Percentiles rank a stretch among this genome's conserved stretches.
Evolutionary conservation across 371 early-diverging fungal genomes (phyloP).

Genomic region (Blakeslea trispora): DNA sequence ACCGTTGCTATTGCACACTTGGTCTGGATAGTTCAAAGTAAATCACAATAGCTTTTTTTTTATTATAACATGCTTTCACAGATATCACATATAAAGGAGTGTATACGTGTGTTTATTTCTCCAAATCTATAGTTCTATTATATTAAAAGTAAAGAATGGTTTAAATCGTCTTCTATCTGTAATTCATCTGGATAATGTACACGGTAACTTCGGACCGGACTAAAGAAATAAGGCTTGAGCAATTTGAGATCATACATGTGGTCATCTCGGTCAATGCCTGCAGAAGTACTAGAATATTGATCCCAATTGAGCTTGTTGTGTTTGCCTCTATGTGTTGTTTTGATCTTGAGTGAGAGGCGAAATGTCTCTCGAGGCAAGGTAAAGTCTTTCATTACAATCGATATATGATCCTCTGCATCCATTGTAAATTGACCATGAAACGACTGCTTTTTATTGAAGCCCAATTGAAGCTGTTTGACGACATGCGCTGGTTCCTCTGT

Average conservation of each 20-base stretch:
- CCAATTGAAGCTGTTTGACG: slow-evolving; percentile 32
- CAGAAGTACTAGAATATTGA: slow-evolving; percentile 39
- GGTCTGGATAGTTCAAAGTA: slow-evolving; percentile 31
- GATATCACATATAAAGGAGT: too few species aligned
- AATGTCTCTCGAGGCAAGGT: slow-evolving; percentile 43
- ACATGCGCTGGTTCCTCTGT: slow-evolving; percentile 58
- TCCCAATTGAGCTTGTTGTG: slow-evolving; percentile 72
- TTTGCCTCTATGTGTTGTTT: slow-evolving; percentile 58
- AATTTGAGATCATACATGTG: slow-evolving; percentile 38
- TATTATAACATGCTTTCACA: too few species aligned
- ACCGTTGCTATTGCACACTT: slow-evolving; percentile 47
- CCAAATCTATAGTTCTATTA: too few species aligned
- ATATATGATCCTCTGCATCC: slow-evolving; percentile 25
- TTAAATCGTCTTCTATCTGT: neutral
- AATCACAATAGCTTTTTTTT: neutral
- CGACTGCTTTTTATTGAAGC: slow-evolving; percentile 39
- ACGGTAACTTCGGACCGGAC: slow-evolving; percentile 40
- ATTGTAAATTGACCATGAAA: slow-evolving; percentile 48
- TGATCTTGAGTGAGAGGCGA: slow-evolving; percentile 44
- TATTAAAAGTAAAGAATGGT: neutral
- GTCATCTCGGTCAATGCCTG: slow-evolving; percentile 24
- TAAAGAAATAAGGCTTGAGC: slow-evolving; percentile 50
- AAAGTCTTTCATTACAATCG: slow-evolving; percentile 37
- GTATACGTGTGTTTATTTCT: too few species aligned
- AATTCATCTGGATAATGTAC: slow-evolving; percentile 26